Evolutionary conservation across 768 basidiomycete genomes (phyloP), one percentile per base, ranked within the genome.

Genomic region (Boletus pseudo-olivaceus): DNA sequence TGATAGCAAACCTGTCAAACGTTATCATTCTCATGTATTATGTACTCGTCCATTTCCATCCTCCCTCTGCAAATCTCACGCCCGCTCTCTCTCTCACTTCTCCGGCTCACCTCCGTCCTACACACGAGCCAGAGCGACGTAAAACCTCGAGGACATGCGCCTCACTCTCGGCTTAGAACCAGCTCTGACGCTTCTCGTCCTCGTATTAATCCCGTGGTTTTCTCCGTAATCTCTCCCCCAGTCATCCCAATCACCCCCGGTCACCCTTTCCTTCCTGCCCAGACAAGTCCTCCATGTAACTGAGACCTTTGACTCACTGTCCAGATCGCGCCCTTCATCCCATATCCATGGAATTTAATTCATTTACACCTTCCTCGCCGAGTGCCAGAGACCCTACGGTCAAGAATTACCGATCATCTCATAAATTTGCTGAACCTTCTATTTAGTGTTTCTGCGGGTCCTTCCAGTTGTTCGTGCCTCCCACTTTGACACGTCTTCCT

Each of bases 11-110:
- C 57, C 30, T 27, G 47, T 34, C 59, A 70, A 23, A 68, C 67
- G 69, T 70, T 70, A 70, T 68, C 68, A 67, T 47, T 62, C 47
- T 34, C 44, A 46, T 53, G 52, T 65, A 39, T 66, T 64, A 64
- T 66, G 60, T 64, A 65, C 54, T 32, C 23, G 42, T 51, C 57
- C 61, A 56, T 60, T 58, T 66, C 11, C 57, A 51, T 57, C 48
- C 53, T 19, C 41, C 37, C 35, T 51, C 54, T 69, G 65, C 62
- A 67, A 69, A 70, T 68, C 67, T 49, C 64, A 67, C 64, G 59
- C 67, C 47, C 17, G 10, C 52, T 23, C 40, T 37, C 35, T 19
- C 46, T 33, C 14, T 8, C 43, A 11, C 7, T 38, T 1, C n/a
- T 15, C 17, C 4, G n/a, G n/a, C 17, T 4, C n/a, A 17, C 35